Percentiles rank a stretch among this genome's conserved stretches.
Evolutionary conservation across 2,329 filamentous ascomycete genomes (phyloP).

Genomic region (Neophaeococcomyces aloes): DNA sequence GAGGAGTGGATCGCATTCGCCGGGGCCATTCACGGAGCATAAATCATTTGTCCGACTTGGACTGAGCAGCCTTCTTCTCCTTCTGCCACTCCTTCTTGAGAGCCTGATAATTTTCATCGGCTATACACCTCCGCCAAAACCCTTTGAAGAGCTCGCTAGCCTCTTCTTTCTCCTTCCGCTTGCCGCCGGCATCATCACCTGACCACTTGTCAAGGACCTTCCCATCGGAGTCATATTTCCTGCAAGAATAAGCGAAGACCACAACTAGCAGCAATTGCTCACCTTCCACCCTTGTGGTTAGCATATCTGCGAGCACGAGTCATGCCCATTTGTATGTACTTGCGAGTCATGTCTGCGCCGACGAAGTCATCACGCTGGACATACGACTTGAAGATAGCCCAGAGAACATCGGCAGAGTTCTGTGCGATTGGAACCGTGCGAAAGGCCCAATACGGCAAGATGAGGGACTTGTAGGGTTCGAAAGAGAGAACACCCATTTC

Average conservation of each 20-base stretch:
- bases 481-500: conserved; percentile 53
- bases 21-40: conserved; percentile 45
- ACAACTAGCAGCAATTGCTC: background rate
- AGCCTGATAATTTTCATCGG: conserved; percentile 36
- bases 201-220: conserved; percentile 32
- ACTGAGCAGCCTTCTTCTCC: conserved; percentile 14
- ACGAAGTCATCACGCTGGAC: conserved; percentile 46
- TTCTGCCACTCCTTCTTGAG: conserved; percentile 36
- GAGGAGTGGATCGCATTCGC: conserved; percentile 73
- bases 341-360: conserved; percentile 54
- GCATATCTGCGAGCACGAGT: conserved; percentile 51
- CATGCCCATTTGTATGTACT: conserved; percentile 58
- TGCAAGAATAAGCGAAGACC: conserved; percentile 11
- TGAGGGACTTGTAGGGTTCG: conserved; percentile 52
- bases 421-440: conserved; percentile 42
- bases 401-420: conserved; percentile 41
- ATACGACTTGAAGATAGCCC: conserved; percentile 43
- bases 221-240: conserved; percentile 42
- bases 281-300: conserved; percentile 41
- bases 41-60: background rate
- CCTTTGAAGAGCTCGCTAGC: conserved; percentile 23
- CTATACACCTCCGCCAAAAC: conserved; percentile 25
- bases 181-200: conserved; percentile 32
- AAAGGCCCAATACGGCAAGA: conserved; percentile 53
- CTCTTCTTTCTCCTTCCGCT: conserved; percentile 23